A percentile compares a stretch with the other conserved stretches of the same genome.
Evolutionary conservation across 169 alveolate species (phyloP).

Genomic region (Pseudocohnilembus persalinus): DNA sequence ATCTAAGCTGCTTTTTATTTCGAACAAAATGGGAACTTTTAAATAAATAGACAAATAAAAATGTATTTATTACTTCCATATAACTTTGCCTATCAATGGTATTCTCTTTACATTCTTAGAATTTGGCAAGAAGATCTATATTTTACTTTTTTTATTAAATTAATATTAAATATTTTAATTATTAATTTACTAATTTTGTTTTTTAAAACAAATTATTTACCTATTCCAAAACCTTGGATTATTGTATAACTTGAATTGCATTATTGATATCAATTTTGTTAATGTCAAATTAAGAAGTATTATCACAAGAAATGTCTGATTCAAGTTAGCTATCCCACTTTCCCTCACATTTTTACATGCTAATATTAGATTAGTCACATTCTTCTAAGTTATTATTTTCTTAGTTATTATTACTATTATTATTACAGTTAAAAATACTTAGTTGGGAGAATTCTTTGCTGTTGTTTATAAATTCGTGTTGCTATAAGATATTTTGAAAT

Average conservation of each 20-base stretch:
- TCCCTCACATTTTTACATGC: not conserved
- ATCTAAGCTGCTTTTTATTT: too few species aligned
- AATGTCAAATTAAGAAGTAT: too few species aligned
- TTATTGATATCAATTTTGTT: not conserved
- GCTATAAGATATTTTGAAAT: too few species aligned
- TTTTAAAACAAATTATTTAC: not conserved
- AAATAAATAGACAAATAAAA: too few species aligned
- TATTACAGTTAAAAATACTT: not conserved
- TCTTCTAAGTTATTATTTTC: not conserved
- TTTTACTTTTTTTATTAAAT: too few species aligned
- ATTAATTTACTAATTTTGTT: too few species aligned
- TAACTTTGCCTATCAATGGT: not conserved
- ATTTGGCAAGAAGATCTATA: not conserved
- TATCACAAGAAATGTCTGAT: not conserved
- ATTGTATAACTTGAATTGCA: not conserved
- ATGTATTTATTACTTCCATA: not conserved
- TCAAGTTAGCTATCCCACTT: not conserved
- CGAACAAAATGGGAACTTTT: too few species aligned
- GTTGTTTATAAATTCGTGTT: too few species aligned
- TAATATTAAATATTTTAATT: too few species aligned
- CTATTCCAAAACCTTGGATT: not conserved
- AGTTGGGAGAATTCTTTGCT: not conserved
- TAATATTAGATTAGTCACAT: not conserved
- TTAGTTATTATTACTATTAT: too few species aligned
- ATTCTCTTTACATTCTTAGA: not conserved